These are phyloP conservation scores for Senna siamea DNA, from an alignment of 306 rosid genomes.

Conservation along the genomic window DNA sequence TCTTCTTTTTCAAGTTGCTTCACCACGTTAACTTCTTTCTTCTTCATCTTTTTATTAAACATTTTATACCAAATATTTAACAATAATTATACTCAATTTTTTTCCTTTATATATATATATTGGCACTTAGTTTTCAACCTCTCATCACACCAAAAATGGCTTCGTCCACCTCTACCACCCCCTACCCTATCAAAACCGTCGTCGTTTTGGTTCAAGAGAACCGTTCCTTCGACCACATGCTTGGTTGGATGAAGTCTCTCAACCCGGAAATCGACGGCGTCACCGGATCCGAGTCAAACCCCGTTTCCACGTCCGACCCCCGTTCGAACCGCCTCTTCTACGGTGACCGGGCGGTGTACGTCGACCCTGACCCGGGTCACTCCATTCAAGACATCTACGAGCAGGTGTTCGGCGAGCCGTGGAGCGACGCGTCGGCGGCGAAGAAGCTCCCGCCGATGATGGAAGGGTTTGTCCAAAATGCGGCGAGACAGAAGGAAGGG, in stretches of 20 bases:
- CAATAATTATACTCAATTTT: too few species aligned
- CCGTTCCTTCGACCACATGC: slow-evolving; percentile 90
- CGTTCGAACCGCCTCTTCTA: slow-evolving; percentile 47
- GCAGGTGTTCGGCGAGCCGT: slow-evolving; percentile 78
- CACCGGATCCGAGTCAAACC: slow-evolving; percentile 57
- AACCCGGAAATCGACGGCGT: slow-evolving; percentile 76
- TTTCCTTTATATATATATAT: too few species aligned
- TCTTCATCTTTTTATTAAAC: too few species aligned
- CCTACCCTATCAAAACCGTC: slow-evolving; percentile 66
- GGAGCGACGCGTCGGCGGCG: slow-evolving; percentile 59
- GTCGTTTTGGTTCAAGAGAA: slow-evolving; percentile 90
- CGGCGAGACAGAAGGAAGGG: slow-evolving; percentile 42
- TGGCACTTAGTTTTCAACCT: not conserved
- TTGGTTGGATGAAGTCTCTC: slow-evolving; percentile 84
- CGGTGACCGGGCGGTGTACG: slow-evolving; percentile 49
- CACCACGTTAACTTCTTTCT: too few species aligned
- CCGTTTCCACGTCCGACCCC: slow-evolving; percentile 52
- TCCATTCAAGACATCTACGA: slow-evolving; percentile 73
- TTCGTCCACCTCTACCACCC: not conserved
- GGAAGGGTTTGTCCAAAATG: slow-evolving; percentile 77
- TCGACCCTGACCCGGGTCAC: slow-evolving; percentile 84
- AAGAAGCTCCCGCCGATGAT: slow-evolving; percentile 52
- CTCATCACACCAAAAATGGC: slow-evolving; percentile 34
- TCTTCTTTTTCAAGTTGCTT: too few species aligned
- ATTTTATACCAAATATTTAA: too few species aligned